These are phyloP conservation scores for Saccharomycopsis javanensis DNA, from an alignment of 805 yeast genomes.

Conservation along the genomic window DNA sequence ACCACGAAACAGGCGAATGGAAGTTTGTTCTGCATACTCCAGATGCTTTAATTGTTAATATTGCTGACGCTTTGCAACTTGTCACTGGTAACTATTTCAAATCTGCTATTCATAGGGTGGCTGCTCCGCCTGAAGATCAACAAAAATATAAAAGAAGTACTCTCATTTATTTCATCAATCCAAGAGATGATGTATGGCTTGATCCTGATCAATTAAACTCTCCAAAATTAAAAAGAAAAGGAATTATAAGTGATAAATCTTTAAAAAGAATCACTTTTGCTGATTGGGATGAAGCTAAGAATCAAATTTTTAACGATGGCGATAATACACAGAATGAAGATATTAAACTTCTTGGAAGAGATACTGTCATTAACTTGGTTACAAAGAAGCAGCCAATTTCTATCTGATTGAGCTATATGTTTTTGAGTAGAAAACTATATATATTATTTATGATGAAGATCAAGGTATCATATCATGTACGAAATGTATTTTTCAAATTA, in stretches of 20 bases:
- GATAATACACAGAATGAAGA: neutral
- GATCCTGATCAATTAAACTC: slow-evolving; percentile 36
- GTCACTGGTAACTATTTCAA: slow-evolving; percentile 38
- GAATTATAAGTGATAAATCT: slow-evolving; percentile 25
- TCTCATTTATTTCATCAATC: slow-evolving; percentile 35
- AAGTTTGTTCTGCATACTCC: slow-evolving; percentile 30
- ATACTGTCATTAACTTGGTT: slow-evolving; percentile 7
- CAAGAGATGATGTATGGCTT: slow-evolving; percentile 27
- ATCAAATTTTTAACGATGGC: slow-evolving; percentile 32
- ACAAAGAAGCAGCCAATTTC: neutral
- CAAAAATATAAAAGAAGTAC: slow-evolving; percentile 28
- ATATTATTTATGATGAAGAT: no score
- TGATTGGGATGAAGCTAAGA: slow-evolving; percentile 39
- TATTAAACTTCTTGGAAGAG: slow-evolving; percentile 15
- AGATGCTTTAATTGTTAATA: slow-evolving; percentile 30
- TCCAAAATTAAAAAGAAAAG: slow-evolving; percentile 29
- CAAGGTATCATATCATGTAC: no score
- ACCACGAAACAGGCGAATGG: slow-evolving; percentile 29
- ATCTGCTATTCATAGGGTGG: slow-evolving; percentile 39
- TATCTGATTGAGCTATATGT: no score
- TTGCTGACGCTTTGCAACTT: slow-evolving; percentile 34
- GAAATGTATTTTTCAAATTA: no score
- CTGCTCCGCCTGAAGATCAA: slow-evolving; percentile 38
- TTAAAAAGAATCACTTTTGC: slow-evolving; percentile 32
- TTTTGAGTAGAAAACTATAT: no score